Evolutionary conservation across 139 green algal species (phyloP).

Genomic region (Chlamydomonas incerta): DNA sequence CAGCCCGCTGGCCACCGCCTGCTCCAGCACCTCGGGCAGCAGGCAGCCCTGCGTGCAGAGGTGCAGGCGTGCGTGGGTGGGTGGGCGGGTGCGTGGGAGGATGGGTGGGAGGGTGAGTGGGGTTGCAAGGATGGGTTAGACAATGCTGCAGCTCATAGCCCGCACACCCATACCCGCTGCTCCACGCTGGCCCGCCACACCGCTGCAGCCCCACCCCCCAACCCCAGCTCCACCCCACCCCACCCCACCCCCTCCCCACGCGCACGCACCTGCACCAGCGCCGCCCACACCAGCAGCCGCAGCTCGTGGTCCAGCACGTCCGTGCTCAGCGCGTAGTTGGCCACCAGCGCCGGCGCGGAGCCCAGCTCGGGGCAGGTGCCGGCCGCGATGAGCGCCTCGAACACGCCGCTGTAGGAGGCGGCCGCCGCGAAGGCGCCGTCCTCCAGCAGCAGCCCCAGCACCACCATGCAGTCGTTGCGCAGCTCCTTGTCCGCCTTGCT

Average conservation of each 20-base stretch:
- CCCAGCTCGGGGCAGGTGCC: conserved; percentile 51
- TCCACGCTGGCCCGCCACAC: too few species aligned
- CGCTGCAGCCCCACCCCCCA: too few species aligned
- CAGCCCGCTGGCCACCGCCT: conserved; percentile 12
- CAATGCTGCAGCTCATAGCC: too few species aligned
- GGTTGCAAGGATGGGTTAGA: too few species aligned
- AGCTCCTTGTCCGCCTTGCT: conserved; percentile 59
- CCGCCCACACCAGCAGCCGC: conserved; percentile 55
- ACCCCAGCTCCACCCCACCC: too few species aligned
- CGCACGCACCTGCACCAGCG: conserved; percentile 16
- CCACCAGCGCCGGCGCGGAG: conserved; percentile 1
- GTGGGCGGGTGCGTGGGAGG: too few species aligned
- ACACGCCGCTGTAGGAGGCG: conserved; percentile 15
- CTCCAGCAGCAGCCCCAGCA: conserved; percentile 49
- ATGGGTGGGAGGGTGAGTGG: too few species aligned
- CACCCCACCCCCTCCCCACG: too few species aligned
- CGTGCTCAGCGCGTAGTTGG: conserved; percentile 38
- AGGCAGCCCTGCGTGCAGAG: conserved; percentile 33
- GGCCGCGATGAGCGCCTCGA: conserved; percentile 49
- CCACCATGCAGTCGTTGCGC: conserved; percentile 62
- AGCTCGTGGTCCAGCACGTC: conserved; percentile 61
- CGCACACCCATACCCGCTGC: too few species aligned
- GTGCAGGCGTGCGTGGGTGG: too few species aligned
- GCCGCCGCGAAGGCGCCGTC: conserved; percentile 24
- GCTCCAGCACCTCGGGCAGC: conserved; percentile 41